Base-by-base conservation (phyloP, 2,329 filamentous ascomycete species). In the Trichoderma endophyticum region DNA sequence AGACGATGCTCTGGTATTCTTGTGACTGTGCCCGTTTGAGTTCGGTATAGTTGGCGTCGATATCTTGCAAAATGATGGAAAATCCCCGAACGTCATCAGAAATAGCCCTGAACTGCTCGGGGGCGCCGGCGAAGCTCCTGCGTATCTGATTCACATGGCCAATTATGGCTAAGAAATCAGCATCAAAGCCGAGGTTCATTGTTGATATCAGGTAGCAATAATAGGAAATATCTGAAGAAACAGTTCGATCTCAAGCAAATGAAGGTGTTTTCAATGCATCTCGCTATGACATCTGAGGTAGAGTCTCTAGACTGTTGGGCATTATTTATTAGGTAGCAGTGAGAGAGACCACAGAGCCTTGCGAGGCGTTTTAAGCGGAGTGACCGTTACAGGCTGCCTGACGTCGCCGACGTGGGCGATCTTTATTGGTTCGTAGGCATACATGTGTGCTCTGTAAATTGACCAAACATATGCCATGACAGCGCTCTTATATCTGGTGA, bases 381-480 rank as follows among this genome's bases (percentile, higher is more conserved):
- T 11, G n/a, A 4, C n/a, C 1, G n/a, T 21, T 1, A 1, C 48
- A 24, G 21, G 0, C 48, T 54, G 48, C 48, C n/a, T 14, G 2
- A 14, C 11, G n/a, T 3, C 21, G 4, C 48, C 9, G 11, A 54
- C 48, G 21, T 24, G 48, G 48, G 6, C 6, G 24, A 5, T 6
- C 5, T 21, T 24, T 2, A 54, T 24, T 54, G 48, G 48, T 7
- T 24, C n/a, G 18, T 43, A 43, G 15, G 36, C 36, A 43, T 15
- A 4, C n/a, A 48, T 21, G 0, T 11, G 8, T 48, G 43, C 4
- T 12, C n/a, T 6, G 1, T 24, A 4, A 1, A 5, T 12, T 12
- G n/a, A 12, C 48, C 48, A 51, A 51, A 24, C 0, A 51, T 14
- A 5, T 21, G 9, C 4, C 48, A 51, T 51, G 4, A 1, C n/a